A percentile compares a stretch with the other conserved stretches of the same genome.
Evolutionary conservation across 225 moss, liverwort and hornwort species (phyloP).

Genomic region (Asterella californica): DNA sequence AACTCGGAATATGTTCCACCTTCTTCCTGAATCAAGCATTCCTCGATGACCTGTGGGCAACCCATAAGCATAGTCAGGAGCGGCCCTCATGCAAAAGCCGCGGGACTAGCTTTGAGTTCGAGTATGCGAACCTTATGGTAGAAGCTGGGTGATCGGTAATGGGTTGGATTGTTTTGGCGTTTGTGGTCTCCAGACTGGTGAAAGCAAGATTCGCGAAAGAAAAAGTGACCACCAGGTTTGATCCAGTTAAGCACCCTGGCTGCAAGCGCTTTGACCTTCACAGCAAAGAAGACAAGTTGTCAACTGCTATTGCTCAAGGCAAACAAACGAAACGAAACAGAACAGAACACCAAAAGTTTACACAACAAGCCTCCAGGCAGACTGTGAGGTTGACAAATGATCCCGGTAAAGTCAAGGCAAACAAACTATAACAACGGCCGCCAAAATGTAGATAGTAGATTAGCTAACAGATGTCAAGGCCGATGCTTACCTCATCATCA

Average conservation of each 20-base stretch:
- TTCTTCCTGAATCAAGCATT: conserved; percentile 45
- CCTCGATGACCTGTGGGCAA: conserved; percentile 56
- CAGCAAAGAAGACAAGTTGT: background rate
- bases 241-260: conserved; percentile 66
- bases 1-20: conserved; percentile 63
- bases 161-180: conserved; percentile 89
- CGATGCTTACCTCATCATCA: conserved; percentile 61
- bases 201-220: conserved; percentile 94
- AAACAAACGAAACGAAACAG: background rate
- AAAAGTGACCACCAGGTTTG: conserved; percentile 69
- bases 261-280: conserved; percentile 47
- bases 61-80: background rate
- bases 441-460: background rate
- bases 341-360: background rate
- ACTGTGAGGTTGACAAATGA: background rate
- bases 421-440: background rate
- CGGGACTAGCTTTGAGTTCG: background rate
- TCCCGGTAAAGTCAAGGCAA: background rate
- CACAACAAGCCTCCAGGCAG: too few species aligned
- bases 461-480: background rate
- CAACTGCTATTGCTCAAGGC: background rate
- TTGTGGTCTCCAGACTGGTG: conserved; percentile 96
- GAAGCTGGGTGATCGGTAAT: conserved; percentile 75
- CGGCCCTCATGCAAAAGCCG: background rate
- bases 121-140: conserved; percentile 58